A percentile compares a stretch with the other conserved stretches of the same genome.
These are phyloP conservation scores for Xylaria sp. DNA, from an alignment of 2,329 filamentous ascomycete genomes.

Conservation along the genomic window DNA sequence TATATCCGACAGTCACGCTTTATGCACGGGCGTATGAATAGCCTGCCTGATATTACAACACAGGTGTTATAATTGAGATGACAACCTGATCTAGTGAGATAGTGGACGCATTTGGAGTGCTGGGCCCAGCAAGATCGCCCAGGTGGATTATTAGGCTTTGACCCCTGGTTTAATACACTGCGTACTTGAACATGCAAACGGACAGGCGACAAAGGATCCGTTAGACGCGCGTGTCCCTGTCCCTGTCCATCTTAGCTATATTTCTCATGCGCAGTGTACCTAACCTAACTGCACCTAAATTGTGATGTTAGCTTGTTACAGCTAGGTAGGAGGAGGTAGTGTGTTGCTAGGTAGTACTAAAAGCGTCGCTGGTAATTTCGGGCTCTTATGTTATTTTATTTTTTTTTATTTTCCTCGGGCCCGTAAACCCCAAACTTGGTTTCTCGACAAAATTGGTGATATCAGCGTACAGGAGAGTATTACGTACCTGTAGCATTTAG, in stretches of 20 bases:
- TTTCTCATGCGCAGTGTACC: slow-evolving; percentile 5
- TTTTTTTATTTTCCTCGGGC: neutral
- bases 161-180: no score
- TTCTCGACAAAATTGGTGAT: neutral
- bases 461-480: neutral
- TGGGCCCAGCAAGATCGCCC: no score
- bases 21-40: neutral
- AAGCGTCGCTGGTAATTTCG: slow-evolving; percentile 22
- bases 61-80: no score
- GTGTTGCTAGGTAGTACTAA: neutral
- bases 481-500: neutral
- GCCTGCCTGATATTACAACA: no score
- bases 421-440: neutral
- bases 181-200: neutral
- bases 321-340: no score
- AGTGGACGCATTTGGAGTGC: no score
- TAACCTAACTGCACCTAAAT: neutral
- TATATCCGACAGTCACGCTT: neutral
- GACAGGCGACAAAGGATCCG: slow-evolving; percentile 1
- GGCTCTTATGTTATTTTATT: neutral
- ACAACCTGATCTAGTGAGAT: no score
- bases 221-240: slow-evolving; percentile 31
- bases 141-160: no score
- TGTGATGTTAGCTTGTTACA: slow-evolving; percentile 13
- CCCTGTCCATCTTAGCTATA: slow-evolving; percentile 21